These are phyloP conservation scores for Stemphylium vesicarium DNA, from an alignment of 2,329 filamentous ascomycete species.

Conservation along the genomic window DNA sequence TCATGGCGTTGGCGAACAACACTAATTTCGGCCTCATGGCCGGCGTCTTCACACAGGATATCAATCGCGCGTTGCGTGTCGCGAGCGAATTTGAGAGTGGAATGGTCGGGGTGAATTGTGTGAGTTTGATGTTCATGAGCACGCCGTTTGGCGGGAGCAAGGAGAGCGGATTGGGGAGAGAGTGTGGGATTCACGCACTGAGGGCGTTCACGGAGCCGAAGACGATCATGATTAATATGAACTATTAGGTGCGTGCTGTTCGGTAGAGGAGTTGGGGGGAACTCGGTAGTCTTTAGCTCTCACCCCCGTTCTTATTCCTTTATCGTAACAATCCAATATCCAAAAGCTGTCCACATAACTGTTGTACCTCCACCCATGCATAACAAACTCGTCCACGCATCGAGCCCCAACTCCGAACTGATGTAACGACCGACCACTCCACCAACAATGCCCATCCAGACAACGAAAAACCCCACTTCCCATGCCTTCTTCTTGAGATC, in stretches of 20 bases:
- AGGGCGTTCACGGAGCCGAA: conserved; percentile 59
- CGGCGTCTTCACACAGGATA: conserved; percentile 50
- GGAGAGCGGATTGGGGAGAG: conserved; percentile 58
- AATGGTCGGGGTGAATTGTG: conserved; percentile 46
- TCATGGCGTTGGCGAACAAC: conserved; percentile 47
- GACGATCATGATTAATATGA: conserved; percentile 57
- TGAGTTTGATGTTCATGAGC: conserved; percentile 45
- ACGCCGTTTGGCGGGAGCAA: conserved; percentile 61
- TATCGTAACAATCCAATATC: no score
- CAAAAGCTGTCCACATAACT: no score
- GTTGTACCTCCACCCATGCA: no score
- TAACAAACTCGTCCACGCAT: no score
- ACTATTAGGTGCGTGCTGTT: conserved; percentile 24
- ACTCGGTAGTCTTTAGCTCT: no score
- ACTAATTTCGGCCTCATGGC: conserved; percentile 50
- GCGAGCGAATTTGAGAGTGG: conserved; percentile 43
- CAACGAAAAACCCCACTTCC: no score
- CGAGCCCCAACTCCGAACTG: no score
- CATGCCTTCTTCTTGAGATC: no score
- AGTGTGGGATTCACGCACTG: conserved; percentile 57
- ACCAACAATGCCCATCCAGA: no score
- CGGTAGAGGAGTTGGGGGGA: background rate
- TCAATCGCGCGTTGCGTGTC: conserved; percentile 45
- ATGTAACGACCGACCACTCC: no score
- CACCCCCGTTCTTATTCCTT: no score